Evolutionary conservation across 257 asterid species (phyloP), one percentile per base, ranked within the genome.

Genomic region (Solanum gandarillasii): DNA sequence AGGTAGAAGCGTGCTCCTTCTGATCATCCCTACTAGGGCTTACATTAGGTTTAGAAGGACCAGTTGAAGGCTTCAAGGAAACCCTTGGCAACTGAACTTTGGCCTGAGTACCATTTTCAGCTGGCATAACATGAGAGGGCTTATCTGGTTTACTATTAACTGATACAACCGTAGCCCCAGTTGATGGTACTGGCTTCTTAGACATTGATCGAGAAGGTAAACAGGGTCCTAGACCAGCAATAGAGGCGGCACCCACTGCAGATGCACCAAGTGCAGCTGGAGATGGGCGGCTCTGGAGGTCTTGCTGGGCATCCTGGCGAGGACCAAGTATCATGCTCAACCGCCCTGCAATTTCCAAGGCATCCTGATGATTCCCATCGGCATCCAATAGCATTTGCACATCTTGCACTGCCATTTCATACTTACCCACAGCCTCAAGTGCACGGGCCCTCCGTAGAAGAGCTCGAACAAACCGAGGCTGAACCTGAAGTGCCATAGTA

Each of bases 221-320:
- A 88, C 99, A 94, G 8, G 99, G 98, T 3, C 98, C 98, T 41
- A 95, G 96, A 35, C 99, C 99, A 5, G 92, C 96, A 89, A 95
- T 90, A 11, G 99, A 97, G n/a, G 98, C 96, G 76, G 98, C 98
- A 43, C 98, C 97, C 36, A 96, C 95, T 0, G 99, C 99, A 86
- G 99, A 97, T 39, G 99, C 99, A 34, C 99, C 99, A 67, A 96
- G 96, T 12, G 99, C 99, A 12, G 99, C 99, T 21, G 99, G 99
- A 2, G 99, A 97, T 10, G 99, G 99, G 35, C 96, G 96, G 91
- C 99, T 97, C 90, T 93, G 98, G 83, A 96, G 98, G 83, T 97
- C 99, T 93, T 94, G 98, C 86, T 72, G 79, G 43, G 79, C 41
- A 32, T 72, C 79, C 43, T 93, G 99, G 48, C 96, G 93, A 27